Evolutionary conservation across 257 asterid species (phyloP).

Genomic region (Solanum sejunctum): DNA sequence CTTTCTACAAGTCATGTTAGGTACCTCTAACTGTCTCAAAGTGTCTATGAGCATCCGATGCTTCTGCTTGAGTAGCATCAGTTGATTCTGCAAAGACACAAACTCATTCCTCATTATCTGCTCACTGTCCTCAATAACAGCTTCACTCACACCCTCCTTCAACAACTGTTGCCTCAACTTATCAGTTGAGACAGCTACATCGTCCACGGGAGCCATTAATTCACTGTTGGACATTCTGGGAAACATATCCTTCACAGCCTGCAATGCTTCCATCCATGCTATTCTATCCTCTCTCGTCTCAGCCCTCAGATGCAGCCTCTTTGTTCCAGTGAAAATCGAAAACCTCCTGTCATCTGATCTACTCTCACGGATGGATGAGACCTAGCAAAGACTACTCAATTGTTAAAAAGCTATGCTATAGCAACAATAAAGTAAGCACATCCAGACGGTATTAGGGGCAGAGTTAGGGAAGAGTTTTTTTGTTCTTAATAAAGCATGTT

Average conservation of each 20-base stretch:
- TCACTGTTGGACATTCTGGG: constrained; percentile 96
- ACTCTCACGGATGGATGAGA: constrained; percentile 80
- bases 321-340: constrained; percentile 90
- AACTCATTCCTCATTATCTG: constrained; percentile 77
- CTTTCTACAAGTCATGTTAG: constrained; percentile 28
- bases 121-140: constrained; percentile 69
- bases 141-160: constrained; percentile 63
- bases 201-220: constrained; percentile 76
- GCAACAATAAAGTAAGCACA: background rate
- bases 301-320: constrained; percentile 83
- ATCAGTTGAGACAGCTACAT: constrained; percentile 57
- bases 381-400: constrained; percentile 37
- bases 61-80: constrained; percentile 73
- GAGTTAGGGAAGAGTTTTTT: background rate
- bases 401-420: background rate
- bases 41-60: constrained; percentile 75
- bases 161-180: constrained; percentile 60
- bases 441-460: background rate
- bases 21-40: constrained; percentile 92
- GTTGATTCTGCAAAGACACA: constrained; percentile 62
- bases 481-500: background rate
- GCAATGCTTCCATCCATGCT: constrained; percentile 87
- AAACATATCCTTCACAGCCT: constrained; percentile 83
- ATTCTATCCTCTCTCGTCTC: constrained; percentile 69
- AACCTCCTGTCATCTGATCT: constrained; percentile 87